These are phyloP conservation scores for Aspergillus egyptiacus DNA, from an alignment of 495 filamentous ascomycete species.

Conservation along the genomic window DNA sequence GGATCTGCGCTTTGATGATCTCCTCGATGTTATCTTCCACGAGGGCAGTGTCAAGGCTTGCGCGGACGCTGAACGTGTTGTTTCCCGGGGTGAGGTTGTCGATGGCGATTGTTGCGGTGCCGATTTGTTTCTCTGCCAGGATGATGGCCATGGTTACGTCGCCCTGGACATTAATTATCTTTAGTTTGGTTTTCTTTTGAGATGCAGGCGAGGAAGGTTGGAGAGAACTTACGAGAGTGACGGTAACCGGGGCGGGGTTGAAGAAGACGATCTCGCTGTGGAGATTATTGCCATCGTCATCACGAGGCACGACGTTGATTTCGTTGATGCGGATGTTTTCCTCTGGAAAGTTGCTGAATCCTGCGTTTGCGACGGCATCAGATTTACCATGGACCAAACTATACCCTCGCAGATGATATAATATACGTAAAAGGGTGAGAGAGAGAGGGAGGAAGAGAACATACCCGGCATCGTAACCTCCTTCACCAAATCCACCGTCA, in stretches of 20 bases:
- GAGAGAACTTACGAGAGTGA: conserved; percentile 6
- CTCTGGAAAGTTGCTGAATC: conserved; percentile 5
- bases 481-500: conserved; percentile 1
- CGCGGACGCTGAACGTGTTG: not conserved
- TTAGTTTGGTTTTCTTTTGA: not conserved
- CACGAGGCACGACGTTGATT: not conserved
- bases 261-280: not conserved
- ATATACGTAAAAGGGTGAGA: not conserved
- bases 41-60: not conserved
- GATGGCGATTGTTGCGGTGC: not conserved
- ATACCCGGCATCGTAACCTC: conserved; percentile 1
- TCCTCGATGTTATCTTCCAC: not conserved
- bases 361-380: not conserved
- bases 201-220: not conserved
- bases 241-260: conserved; percentile 3
- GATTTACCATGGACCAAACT: not conserved
- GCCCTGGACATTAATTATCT: not conserved
- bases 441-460: not conserved
- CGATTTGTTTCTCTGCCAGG: not conserved
- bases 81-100: not conserved
- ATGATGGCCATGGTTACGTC: conserved; percentile 1
- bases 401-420: not conserved
- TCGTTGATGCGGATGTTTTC: not conserved
- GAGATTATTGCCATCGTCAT: conserved; percentile 5
- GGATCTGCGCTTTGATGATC: not conserved